Evolutionary conservation across 257 asterid species (phyloP), one percentile per base, ranked within the genome.

Genomic region (Nicotiana tomentosiformis): DNA sequence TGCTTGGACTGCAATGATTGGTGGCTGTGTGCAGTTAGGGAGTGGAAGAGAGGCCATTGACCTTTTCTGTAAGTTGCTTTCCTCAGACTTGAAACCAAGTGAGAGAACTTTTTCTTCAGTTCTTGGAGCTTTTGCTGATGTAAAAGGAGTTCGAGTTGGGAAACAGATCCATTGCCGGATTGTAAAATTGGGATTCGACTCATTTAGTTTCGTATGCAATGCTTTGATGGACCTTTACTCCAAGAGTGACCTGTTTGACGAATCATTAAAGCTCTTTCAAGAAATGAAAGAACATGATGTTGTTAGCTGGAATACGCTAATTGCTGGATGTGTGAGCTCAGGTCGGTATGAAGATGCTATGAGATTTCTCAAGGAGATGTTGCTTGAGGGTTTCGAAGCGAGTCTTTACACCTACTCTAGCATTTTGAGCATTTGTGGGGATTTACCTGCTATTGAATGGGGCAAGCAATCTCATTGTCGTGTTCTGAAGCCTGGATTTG

Each of bases 1-100:
- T 68, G 90, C 97, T 77, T 91, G 95, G 97, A 94, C 98, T 77
- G 98, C 97, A 9, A 66, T 94, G 62, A 91, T 94, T 35, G 97
- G 97, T 60, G 97, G 97, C 20, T 91, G 72, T 85, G 88, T 91
- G 87, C 92, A 91, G 66, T 77, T 65, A 20, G 95, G 87, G 62
- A 90, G 88, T 82, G 39, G 66, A 64, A 83, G 82, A 83, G 91
- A 88, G 77, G 98, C 96, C 4, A 86, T 90, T 82, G 83, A 49
- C 53, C 89, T 89, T 84, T 92, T 91, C 69, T 86, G 77, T 29
- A 86, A 82, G 82, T 84, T 94, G 86, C 89, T 89, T 70, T 87
- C 85, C 61, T 60, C 86, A 0, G 94, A 92, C 46, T 57, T 90
- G 84, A 89, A 87, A 84, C 97, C 95, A 26, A 90, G 84, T 56